Base-by-base conservation (phyloP, 768 basidiomycete genomes). In the Mycena pura region DNA sequence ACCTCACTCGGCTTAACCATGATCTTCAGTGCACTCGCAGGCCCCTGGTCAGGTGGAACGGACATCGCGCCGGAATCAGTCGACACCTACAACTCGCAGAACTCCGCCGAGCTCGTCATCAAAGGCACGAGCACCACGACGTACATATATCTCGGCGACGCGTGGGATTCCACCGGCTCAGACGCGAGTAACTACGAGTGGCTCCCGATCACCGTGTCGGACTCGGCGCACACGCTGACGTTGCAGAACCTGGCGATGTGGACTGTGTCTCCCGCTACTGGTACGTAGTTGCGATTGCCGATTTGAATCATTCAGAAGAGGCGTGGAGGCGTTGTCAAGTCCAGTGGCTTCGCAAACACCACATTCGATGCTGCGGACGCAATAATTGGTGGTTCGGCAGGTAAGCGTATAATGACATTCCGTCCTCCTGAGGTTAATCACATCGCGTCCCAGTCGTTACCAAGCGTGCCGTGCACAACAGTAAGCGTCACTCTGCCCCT, bases 131-230 rank as follows among this genome's bases (percentile, higher is more conserved):
- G 52, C 22, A 46, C 53, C 22, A 61, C 60, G 51, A 28, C 46
- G 6, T 61, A 61, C 15, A 36, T 60, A 24, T 60, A 38, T 36
- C 19, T 60, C 27, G 58, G 50, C 6, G 50, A 60, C 25, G 32
- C 31, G 1, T 60, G 58, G 50, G 58, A 60, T 32, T 15, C 43
- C 6, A 53, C 17, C 2, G 58, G 58, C 31, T 25, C 58, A 11
- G 58, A 60, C 34, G 58, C 50, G 8, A 60, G 58, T 44, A 60
- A 60, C 27, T 60, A 60, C 50, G 58, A 60, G 28, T 60, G 58
- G 58, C 49, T 60, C 14, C 58, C 58, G 7, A 60, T 60, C 44
- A 6, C 50, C 7, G 58, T 60, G 11, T 52, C 58, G 24, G 25
- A 13, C 6, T 52, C 58, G 5, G 14, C 49, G 19, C 43, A 60